Evolutionary conservation across 164 flowering plant genomes (phyloP), one percentile per base, ranked within the genome.

Genomic region (Cinnamomum micranthum): DNA sequence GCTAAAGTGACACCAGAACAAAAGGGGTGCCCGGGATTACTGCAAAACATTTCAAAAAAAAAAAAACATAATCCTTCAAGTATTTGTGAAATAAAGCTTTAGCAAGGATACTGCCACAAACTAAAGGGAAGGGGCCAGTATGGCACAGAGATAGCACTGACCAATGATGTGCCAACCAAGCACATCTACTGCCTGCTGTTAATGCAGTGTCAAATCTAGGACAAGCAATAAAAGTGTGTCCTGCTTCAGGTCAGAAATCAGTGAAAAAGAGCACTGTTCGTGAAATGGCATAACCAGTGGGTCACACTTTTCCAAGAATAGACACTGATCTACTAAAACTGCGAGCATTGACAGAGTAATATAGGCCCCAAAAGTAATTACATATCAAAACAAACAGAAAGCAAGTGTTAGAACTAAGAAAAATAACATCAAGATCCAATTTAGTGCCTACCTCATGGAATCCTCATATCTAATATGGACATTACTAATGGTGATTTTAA

Each of bases 401-500:
- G 14, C 24, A 52, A 75, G 17, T 19, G 0, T 17, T 23, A 13
- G 10, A 41, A 41, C 47, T 41, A 50, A 25, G 10, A 6, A 41
- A 41, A 41, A 17, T 15, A 15, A 67, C 0, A 28, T 63, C 23
- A n/a, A 47, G 60, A 50, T 69, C 52, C 47, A 71, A 9, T 70
- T 65, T 47, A 55, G 27, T 27, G 73, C 87, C 41, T 72, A 95
- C 99, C 97, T 96, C 76, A 81, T 77, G 63, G 88, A 81, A 80
- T 96, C 99, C 83, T 96, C 99, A 78, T 94, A 94, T 96, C 98
- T 90, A 71, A 96, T 80, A 85, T 96, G 99, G 55, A 96, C 97
- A 86, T 96, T 96, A 86, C 89, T 94, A 63, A 96, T 94, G 52
- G 98, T 81, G 65, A 96, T 88, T 84, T 96, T 96, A 62, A 96